Percentiles rank a stretch among this genome's conserved stretches.
Conservation (phyloP, 805 yeast species). For the Sugiyamaella smithiae region DNA sequence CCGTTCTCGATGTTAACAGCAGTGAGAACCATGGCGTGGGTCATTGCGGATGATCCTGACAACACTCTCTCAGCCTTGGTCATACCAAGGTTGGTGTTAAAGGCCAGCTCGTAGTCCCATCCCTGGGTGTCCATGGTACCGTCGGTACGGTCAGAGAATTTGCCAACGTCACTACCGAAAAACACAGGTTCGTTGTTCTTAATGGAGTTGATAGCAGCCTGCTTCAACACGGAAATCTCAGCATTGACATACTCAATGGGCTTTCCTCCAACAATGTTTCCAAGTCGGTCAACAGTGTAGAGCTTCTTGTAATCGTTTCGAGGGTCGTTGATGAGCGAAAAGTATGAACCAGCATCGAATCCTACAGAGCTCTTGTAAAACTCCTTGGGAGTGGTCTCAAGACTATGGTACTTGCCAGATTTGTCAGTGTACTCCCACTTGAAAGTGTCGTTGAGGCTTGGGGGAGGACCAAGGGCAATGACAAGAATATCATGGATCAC, state of each 20-base stretch:
- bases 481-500: constrained; percentile 65
- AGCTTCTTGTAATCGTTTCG: constrained; percentile 65
- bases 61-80: constrained; percentile 66
- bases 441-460: constrained; percentile 64
- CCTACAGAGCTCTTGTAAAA: constrained; percentile 49
- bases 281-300: constrained; percentile 70
- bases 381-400: constrained; percentile 52
- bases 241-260: constrained; percentile 67
- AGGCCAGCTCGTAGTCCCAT: constrained; percentile 58
- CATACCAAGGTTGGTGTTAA: constrained; percentile 42
- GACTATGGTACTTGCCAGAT: constrained; percentile 41
- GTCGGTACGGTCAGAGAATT: constrained; percentile 56
- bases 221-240: constrained; percentile 56
- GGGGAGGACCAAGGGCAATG: constrained; percentile 75
- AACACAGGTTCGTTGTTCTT: constrained; percentile 76
- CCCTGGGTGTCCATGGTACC: constrained; percentile 73
- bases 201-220: constrained; percentile 65
- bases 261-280: constrained; percentile 65
- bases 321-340: constrained; percentile 79
- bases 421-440: constrained; percentile 73
- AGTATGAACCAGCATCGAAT: constrained; percentile 49
- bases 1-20: constrained; percentile 70
- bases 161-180: constrained; percentile 87
- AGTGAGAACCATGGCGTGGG: constrained; percentile 85
- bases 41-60: constrained; percentile 74